Conservation (phyloP, 768 basidiomycete genomes). For the Tricholoma flavovirens region DNA sequence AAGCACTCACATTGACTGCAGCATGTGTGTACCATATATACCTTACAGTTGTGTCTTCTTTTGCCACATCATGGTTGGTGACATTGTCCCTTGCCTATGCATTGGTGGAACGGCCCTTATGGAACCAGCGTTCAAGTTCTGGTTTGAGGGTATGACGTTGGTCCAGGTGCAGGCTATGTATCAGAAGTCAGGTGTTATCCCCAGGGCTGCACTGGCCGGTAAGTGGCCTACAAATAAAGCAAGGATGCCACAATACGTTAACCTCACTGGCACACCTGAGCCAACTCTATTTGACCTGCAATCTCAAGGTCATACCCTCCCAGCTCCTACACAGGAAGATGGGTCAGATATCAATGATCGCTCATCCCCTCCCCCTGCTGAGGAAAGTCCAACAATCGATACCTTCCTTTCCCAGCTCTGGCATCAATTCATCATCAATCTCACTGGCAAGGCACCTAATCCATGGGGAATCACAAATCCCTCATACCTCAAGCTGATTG, state of each 20-base stretch:
- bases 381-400: neutral
- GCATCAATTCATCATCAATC: neutral
- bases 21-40: slow-evolving; percentile 6
- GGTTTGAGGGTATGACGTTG: neutral
- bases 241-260: neutral
- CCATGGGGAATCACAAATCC: neutral
- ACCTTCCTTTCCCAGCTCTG: neutral
- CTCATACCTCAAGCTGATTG: slow-evolving; percentile 6
- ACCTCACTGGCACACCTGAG: neutral
- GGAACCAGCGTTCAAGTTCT: neutral
- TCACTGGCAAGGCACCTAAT: slow-evolving; percentile 3
- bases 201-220: no score
- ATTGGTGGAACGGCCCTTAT: slow-evolving; percentile 1
- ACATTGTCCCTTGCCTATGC: neutral
- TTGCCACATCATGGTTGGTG: neutral
- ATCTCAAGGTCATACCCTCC: neutral
- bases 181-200: no score
- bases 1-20: slow-evolving; percentile 9
- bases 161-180: neutral
- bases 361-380: neutral
- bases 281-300: neutral
- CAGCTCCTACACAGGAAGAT: neutral
- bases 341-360: neutral
- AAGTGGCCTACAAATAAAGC: neutral
- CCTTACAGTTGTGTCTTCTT: slow-evolving; percentile 13